phyloP scores from a whole-genome alignment of 225 moss, liverwort and hornwort species.

The Physcomitrellopsis africana region DNA sequence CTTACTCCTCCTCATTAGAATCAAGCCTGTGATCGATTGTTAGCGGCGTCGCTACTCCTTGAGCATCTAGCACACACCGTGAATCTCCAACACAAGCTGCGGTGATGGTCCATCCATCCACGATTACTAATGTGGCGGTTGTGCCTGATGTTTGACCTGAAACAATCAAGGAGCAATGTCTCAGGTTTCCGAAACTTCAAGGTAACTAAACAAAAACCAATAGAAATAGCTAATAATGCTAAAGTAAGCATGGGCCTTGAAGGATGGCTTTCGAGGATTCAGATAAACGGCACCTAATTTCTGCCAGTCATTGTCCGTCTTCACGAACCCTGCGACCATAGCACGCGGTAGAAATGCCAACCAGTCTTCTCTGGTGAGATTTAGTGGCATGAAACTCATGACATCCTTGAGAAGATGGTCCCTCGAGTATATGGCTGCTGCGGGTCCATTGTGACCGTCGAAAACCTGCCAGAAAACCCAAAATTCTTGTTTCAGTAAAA shows the following conservation, averaged over 20 bases:
- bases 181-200: neutral
- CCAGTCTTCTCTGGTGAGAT: slow-evolving; percentile 67
- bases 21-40: slow-evolving; percentile 94
- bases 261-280: too few species aligned
- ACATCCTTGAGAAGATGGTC: slow-evolving; percentile 76
- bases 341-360: slow-evolving; percentile 67
- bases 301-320: slow-evolving; percentile 90
- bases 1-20: slow-evolving; percentile 73
- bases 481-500: neutral
- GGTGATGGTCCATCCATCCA: slow-evolving; percentile 85
- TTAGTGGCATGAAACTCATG: slow-evolving; percentile 68
- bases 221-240: neutral
- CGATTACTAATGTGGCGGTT: slow-evolving; percentile 79
- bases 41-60: slow-evolving; percentile 59
- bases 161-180: neutral
- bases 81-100: slow-evolving; percentile 92
- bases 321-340: slow-evolving; percentile 89
- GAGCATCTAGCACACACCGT: slow-evolving; percentile 76
- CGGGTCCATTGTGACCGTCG: slow-evolving; percentile 86
- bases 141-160: slow-evolving; percentile 77
- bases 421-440: slow-evolving; percentile 72
- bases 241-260: too few species aligned
- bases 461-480: slow-evolving; percentile 47
- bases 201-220: neutral
- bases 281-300: slow-evolving; percentile 40